Base-by-base conservation (phyloP, 306 rosid genomes). In the Prosopis cineraria region DNA sequence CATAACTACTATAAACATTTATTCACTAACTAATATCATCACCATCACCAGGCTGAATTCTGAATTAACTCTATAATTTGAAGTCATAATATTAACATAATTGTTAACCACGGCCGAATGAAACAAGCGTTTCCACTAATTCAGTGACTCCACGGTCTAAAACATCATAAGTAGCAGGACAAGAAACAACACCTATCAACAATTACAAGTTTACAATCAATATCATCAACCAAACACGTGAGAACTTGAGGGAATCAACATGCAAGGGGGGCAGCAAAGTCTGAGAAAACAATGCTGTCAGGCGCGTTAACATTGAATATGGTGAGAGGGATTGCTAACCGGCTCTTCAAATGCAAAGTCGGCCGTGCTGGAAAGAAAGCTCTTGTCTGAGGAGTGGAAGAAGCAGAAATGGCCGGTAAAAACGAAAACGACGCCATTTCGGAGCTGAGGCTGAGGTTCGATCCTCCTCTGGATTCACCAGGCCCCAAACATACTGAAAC, bases 381-480 rank as follows among this genome's bases (percentile, higher is more conserved):
- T 64, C 72, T 80, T 36, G 44, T 72, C 64, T 80, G 78, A 69
- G 85, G 52, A 69, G 52, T 52, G 64, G 88, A 79, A 37, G 89
- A 85, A 22, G 84, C 40, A 27, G 87, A 83, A 63, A 87, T 47
- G 36, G 87, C 78, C 30, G 89, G 83, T n/a, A 85, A 40, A 80
- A 74, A 30, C 44, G 79, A 72, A 85, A 94, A 73, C 77, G 97
- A 90, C 80, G 90, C 84, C 98, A 94, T 94, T 65, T 59, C 31
- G 69, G 55, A 48, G 27, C 12, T 12, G 12, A n/a, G 68, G 4
- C 62, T 11, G 16, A n/a, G 40, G 2, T 69, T 24, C 33, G 68
- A 14, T 12, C 7, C 65, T 1, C 37, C 52, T 37, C 24, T 29
- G 4, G 3, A 52, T 22, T 52, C 59, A 20, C 59, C n/a, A 52